These are phyloP conservation scores for Aureobasidium musti DNA, from an alignment of 2,329 filamentous ascomycete genomes.

Conservation along the genomic window DNA sequence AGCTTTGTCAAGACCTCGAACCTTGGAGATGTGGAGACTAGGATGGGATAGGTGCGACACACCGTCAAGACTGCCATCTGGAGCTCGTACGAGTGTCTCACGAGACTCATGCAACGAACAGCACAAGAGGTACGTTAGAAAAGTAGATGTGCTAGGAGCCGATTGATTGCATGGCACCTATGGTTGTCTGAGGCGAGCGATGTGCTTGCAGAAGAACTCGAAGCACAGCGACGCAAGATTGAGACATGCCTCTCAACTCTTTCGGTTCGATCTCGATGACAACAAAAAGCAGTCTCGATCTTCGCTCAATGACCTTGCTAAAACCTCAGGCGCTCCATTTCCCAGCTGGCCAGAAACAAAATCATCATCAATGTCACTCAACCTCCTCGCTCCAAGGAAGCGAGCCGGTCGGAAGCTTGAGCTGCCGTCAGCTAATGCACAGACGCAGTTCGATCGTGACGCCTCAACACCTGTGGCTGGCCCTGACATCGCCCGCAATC, in stretches of 20 bases:
- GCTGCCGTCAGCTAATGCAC: conserved; percentile 5
- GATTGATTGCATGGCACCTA: neutral
- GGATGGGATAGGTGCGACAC: neutral
- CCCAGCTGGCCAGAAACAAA: neutral
- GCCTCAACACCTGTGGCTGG: conserved; percentile 24
- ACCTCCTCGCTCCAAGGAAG: neutral
- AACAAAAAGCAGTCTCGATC: conserved; percentile 10
- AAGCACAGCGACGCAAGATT: neutral
- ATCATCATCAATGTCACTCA: conserved; percentile 8
- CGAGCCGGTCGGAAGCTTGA: conserved; percentile 14
- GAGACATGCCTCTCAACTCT: neutral
- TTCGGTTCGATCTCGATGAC: conserved; percentile 10
- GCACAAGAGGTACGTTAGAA: neutral
- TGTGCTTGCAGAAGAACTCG: neutral
- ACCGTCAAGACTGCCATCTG: neutral
- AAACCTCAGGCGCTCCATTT: conserved; percentile 1
- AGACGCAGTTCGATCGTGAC: conserved; percentile 17
- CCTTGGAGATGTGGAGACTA: neutral
- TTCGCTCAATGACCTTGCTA: neutral
- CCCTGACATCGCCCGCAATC: neutral
- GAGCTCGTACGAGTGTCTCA: neutral
- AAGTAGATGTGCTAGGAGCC: neutral
- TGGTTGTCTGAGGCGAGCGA: neutral
- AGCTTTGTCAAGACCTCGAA: neutral
- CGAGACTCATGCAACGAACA: neutral